Evolutionary conservation across 345 rosid genomes (phyloP), one percentile per base, ranked within the genome.

Genomic region (Tarenaya hassleriana): DNA sequence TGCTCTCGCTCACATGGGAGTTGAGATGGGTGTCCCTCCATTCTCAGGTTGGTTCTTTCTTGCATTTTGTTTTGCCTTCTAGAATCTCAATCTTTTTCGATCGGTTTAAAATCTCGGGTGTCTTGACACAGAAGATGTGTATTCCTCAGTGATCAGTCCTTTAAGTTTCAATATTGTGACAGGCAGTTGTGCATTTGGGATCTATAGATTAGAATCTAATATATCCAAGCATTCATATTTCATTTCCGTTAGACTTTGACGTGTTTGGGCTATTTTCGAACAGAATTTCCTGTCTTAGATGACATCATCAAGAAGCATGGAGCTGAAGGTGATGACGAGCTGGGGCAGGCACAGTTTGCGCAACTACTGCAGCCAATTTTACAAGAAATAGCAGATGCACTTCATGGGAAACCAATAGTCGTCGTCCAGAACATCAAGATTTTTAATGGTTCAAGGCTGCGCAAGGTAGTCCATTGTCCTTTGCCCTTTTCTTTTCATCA

Each of bases 331-430:
- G 72, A 75, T 33, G 88, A 66, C 63, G 82, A 79, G 46, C 62
- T 89, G 47, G 97, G 97, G 41, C 95, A 84, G 64, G 80, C 94
- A 58, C 97, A 89, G 64, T 89, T 89, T 66, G 95, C 97, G 1
- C 71, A 86, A 43, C 55, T 79, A 32, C 81, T 89, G 31, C 97
- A 83, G 66, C 77, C 76, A 34, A 67, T 89, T 63, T 65, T 89
- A 57, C 88, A 86, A 68, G 97, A 83, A 39, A 50, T 84, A 50
- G 78, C 88, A 12, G 80, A 86, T 60, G 72, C 68, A 35, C 80
- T 89, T 59, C 50, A 76, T 31, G 50, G 66, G 49, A 77, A 81
- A 38, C 79, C 73, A 33, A 53, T 85, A 24, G 67, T 69, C 10
- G 40, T 81, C 47, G 12, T 71, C 62, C 89, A 63, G 33, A 72